Conservation (phyloP, 306 rosid genomes). For the Erythrophleum fordii region DNA sequence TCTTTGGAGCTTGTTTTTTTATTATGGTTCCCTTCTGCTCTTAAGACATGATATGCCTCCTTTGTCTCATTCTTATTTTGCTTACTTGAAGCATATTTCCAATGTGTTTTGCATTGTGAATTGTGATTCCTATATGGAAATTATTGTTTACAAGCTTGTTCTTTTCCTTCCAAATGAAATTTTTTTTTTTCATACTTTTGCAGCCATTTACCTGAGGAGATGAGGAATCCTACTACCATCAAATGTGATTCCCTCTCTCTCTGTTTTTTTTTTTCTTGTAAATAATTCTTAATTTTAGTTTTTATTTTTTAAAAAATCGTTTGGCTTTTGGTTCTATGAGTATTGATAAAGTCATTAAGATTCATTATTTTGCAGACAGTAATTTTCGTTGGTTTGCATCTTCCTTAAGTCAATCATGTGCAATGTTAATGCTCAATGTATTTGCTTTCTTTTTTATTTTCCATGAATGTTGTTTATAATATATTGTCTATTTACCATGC, state of each 20-base stretch:
- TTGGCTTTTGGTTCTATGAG: slow-evolving; percentile 27
- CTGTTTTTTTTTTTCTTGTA: not conserved
- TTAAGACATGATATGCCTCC: not conserved
- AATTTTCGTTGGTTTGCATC: slow-evolving; percentile 12
- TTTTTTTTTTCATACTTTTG: slow-evolving; percentile 35
- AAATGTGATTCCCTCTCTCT: slow-evolving; percentile 65
- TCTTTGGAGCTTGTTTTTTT: slow-evolving; percentile 18
- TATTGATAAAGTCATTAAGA: slow-evolving; percentile 29
- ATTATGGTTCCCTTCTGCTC: not conserved
- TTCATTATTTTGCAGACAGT: slow-evolving; percentile 20
- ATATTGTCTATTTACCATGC: slow-evolving; percentile 24
- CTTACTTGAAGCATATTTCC: not conserved
- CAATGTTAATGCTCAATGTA: slow-evolving; percentile 7
- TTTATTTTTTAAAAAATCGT: too few species aligned
- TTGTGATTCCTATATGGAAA: slow-evolving; percentile 17
- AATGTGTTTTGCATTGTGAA: not conserved
- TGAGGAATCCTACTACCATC: slow-evolving; percentile 88
- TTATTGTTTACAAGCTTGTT: slow-evolving; percentile 11
- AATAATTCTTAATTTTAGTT: too few species aligned
- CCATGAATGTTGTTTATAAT: slow-evolving; percentile 1
- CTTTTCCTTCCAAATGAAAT: slow-evolving; percentile 18
- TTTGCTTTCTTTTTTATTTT: slow-evolving; percentile 8
- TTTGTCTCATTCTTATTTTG: not conserved
- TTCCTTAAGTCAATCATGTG: slow-evolving; percentile 21
- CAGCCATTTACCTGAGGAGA: slow-evolving; percentile 94